Percentiles rank a stretch among this genome's conserved stretches.
Evolutionary conservation across 2,329 filamentous ascomycete genomes (phyloP).

Genomic region (Xylariaceae sp.): DNA sequence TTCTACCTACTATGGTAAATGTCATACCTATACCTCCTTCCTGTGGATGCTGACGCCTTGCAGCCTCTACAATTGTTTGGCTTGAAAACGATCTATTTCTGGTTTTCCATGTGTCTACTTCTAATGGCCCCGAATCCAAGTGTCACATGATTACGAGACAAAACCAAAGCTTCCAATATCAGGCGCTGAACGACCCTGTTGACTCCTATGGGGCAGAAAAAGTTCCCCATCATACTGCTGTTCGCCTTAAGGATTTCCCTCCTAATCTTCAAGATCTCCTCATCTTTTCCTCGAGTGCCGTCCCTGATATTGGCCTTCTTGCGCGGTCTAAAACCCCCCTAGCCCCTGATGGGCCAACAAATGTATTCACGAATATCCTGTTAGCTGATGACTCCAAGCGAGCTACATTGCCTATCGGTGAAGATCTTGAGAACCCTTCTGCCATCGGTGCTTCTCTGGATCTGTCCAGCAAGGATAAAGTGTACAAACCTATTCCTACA

Average conservation of each 20-base stretch:
- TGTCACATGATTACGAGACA: conserved; percentile 81
- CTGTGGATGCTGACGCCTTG: conserved; percentile 27
- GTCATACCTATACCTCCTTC: conserved; percentile 10
- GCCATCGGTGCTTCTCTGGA: conserved; percentile 83
- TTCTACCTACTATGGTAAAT: conserved; percentile 69
- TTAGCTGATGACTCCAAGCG: conserved; percentile 75
- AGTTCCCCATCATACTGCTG: conserved; percentile 76
- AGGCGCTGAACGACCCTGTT: conserved; percentile 76
- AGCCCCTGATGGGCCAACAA: conserved; percentile 63
- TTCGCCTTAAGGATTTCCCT: conserved; percentile 79
- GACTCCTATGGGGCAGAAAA: conserved; percentile 71
- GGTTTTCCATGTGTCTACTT: conserved; percentile 73
- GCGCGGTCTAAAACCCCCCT: conserved; percentile 74
- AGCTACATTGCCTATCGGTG: conserved; percentile 75
- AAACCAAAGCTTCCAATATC: conserved; percentile 69
- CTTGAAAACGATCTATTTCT: conserved; percentile 87
- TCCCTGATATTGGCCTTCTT: conserved; percentile 78
- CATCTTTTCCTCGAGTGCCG: conserved; percentile 80
- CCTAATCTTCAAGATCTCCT: conserved; percentile 82
- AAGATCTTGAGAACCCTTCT: conserved; percentile 71
- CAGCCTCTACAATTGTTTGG: conserved; percentile 84
- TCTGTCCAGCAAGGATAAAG: conserved; percentile 80
- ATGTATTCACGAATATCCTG: conserved; percentile 75
- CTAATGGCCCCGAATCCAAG: conserved; percentile 66
- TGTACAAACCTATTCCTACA: conserved; percentile 75